Conservation (phyloP, 441 rosid species). For the Rhodomyrtus psidioides region DNA sequence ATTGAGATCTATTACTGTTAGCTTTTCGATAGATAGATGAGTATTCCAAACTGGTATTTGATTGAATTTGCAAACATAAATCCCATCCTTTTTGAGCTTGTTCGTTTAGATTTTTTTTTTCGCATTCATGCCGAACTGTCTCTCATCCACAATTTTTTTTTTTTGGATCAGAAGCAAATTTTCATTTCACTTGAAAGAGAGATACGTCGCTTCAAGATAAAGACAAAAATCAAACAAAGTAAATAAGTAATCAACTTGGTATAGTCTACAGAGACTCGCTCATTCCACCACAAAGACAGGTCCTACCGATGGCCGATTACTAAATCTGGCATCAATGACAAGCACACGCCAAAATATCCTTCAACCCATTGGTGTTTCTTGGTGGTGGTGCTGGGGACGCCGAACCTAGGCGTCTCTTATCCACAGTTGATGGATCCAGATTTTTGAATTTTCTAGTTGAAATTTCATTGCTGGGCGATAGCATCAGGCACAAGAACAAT, state of each 20-base stretch:
- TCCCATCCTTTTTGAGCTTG: background rate
- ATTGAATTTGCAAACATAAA: background rate
- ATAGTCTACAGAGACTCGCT: too few relatives aligned
- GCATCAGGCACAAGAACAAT: background rate
- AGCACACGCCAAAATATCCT: too few relatives aligned
- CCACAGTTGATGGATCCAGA: background rate
- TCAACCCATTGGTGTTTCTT: too few relatives aligned
- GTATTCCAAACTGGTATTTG: background rate
- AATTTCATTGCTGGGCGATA: background rate
- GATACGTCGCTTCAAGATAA: too few relatives aligned
- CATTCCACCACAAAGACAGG: too few relatives aligned
- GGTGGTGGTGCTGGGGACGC: too few relatives aligned
- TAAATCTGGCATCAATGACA: too few relatives aligned
- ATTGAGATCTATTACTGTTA: background rate
- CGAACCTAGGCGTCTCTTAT: background rate
- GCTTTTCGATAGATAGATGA: background rate
- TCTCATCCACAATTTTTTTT: background rate
- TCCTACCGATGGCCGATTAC: too few relatives aligned
- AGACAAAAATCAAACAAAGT: too few relatives aligned
- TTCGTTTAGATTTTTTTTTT: background rate
- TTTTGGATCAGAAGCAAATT: too few relatives aligned
- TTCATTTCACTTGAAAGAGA: too few relatives aligned
- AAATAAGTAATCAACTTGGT: too few relatives aligned
- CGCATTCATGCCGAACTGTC: background rate
- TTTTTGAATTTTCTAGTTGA: background rate